Percentiles rank a stretch among this genome's conserved stretches.
phyloP scores from a whole-genome alignment of 345 rosid species.

The Erodium maritimum region DNA sequence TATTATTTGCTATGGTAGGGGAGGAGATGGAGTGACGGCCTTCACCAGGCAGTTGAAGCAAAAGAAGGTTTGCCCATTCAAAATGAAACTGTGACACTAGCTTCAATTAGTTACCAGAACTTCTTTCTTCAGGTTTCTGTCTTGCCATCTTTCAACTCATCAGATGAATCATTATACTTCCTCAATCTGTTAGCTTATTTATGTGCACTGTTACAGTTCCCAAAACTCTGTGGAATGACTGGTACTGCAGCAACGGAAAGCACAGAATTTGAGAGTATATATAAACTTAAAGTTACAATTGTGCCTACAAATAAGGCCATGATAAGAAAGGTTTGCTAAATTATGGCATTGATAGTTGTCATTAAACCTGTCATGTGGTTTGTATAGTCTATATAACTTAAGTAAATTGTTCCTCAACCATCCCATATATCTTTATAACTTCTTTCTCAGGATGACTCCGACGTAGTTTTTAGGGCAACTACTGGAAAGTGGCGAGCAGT shows the following conservation, averaged over 20 bases:
- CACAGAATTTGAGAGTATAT: constrained; percentile 96
- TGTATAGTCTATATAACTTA: neutral
- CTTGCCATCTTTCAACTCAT: constrained; percentile 10
- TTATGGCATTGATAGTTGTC: neutral
- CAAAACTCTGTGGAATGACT: constrained; percentile 98
- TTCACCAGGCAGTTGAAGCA: constrained; percentile 99
- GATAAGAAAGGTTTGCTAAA: constrained; percentile 70
- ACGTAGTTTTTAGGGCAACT: constrained; percentile 87
- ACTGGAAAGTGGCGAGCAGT: constrained; percentile 93
- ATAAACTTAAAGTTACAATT: constrained; percentile 90
- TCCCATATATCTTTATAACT: constrained; percentile 11
- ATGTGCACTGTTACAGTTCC: constrained; percentile 45
- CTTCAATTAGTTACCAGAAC: constrained; percentile 95
- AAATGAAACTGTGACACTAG: constrained; percentile 89
- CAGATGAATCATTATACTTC: constrained; percentile 10
- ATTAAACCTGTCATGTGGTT: neutral
- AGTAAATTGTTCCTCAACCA: neutral
- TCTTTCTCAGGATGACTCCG: constrained; percentile 80
- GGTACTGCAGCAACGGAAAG: constrained; percentile 97
- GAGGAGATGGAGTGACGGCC: constrained; percentile 98
- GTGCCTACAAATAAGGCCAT: constrained; percentile 96
- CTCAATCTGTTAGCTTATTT: constrained; percentile 8
- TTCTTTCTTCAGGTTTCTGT: constrained; percentile 87
- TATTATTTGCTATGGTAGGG: constrained; percentile 36
- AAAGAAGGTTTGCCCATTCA: constrained; percentile 95